Evolutionary conservation across 1,284 basidiomycete genomes (phyloP), one percentile per base, ranked within the genome.

Genomic region (Puccinia novopanici): DNA sequence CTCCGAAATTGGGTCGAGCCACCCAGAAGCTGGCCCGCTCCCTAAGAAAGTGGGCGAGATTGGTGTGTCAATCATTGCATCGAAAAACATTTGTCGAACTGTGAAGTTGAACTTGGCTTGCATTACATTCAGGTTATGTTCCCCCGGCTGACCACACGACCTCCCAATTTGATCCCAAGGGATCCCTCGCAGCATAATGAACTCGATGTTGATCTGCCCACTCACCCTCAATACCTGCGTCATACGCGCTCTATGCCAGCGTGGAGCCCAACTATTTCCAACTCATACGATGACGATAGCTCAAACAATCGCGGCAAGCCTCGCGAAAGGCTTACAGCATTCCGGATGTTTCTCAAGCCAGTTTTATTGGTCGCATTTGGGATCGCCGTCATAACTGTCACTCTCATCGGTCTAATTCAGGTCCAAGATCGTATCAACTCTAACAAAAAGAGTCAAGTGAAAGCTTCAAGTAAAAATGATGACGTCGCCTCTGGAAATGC

Each of bases 401-500:
- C 78, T 30, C 37, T 59, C 6, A 9, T 73, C 22, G 68, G 78
- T 15, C 61, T 80, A n/a, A 12, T 67, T 54, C 55, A 80, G 50
- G n/a, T 70, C 22, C 78, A 80, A 57, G 45, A 52, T 1, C 55
- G 71, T 5, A 74, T 63, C 68, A 79, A 45, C 24, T 30, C 27
- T n/a, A 79, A 63, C 27, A 48, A 68, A 30, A 57, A 15, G 5
- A 34, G 63, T 19, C 19, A 37, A n/a, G 9, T 27, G 15, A 42
- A 73, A 40, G 30, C 19, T 19, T 24, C 30, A 63, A 42, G 37
- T 54, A 40, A 13, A 9, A 27, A 42, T 50, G 34, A 34, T 55
- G 61, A 65, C 10, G 24, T 24, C 15, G 19, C 42, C 22, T 42
- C 17, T 19, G 37, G 9, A 45, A 68, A 40, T 42, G 54, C 50